Percentiles rank a stretch among this genome's conserved stretches.
Conservation (phyloP, 148 eudicot genomes). For the Rhododendron simsii region DNA sequence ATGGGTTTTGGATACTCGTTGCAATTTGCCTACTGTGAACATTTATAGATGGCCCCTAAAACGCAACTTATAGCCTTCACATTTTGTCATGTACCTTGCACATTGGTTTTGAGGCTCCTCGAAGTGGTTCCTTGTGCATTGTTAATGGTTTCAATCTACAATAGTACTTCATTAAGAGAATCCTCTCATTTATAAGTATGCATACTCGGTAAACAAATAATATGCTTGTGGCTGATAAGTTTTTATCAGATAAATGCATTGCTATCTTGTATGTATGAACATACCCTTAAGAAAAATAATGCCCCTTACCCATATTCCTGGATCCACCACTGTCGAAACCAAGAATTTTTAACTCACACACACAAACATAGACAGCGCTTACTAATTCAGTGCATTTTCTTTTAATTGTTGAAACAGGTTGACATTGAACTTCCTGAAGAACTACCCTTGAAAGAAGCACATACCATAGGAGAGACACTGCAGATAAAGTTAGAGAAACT, state of each 20-base stretch:
- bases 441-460: slow-evolving; percentile 77
- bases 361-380: not conserved
- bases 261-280: not conserved
- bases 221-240: not conserved
- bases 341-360: not conserved
- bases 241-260: not conserved
- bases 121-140: too few species aligned
- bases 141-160: too few species aligned
- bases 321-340: not conserved
- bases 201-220: not conserved
- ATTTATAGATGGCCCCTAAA: not conserved
- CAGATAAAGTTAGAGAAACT: slow-evolving; percentile 84
- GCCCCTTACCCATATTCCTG: not conserved
- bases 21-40: not conserved
- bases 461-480: slow-evolving; percentile 72
- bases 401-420: slow-evolving; percentile 39
- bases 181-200: not conserved
- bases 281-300: not conserved
- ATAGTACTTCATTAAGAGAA: too few species aligned
- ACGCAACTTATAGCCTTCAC: too few species aligned
- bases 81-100: too few species aligned
- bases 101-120: too few species aligned
- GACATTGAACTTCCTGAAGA: slow-evolving; percentile 93
- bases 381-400: not conserved
- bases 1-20: not conserved